These are phyloP conservation scores for Podila minutissima DNA, from an alignment of 192 early-diverging fungal species.

Conservation along the genomic window DNA sequence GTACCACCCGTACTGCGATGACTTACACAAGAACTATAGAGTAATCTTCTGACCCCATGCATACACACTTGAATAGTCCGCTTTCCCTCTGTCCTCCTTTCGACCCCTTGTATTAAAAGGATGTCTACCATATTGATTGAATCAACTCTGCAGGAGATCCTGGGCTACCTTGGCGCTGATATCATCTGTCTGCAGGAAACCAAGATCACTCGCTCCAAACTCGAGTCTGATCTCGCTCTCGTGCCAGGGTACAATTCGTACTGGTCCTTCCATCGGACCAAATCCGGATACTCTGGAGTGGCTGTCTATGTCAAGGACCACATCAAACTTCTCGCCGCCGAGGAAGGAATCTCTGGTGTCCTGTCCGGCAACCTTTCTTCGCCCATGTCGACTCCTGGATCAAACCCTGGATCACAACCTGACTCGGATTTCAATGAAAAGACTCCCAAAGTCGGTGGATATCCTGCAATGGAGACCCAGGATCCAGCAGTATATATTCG, in stretches of 20 bases:
- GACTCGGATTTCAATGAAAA: neutral
- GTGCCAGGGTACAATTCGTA: constrained; percentile 78
- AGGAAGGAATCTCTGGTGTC: constrained; percentile 76
- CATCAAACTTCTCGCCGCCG: constrained; percentile 62
- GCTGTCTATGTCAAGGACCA: constrained; percentile 69
- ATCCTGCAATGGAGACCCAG: constrained; percentile 11
- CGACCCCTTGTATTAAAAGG: too few relatives aligned
- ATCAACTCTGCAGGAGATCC: constrained; percentile 34
- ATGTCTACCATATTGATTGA: neutral
- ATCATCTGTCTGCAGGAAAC: constrained; percentile 84
- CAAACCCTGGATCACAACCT: neutral
- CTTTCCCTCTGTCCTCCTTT: constrained; percentile 18
- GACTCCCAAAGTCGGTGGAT: constrained; percentile 20
- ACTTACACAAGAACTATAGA: constrained; percentile 54
- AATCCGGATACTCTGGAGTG: constrained; percentile 76
- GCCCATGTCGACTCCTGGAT: neutral
- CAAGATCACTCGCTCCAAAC: constrained; percentile 67
- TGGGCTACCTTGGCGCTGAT: constrained; percentile 62
- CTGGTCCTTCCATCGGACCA: constrained; percentile 69
- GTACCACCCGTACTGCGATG: constrained; percentile 63
- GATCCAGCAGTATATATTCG: constrained; percentile 4
- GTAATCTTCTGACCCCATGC: constrained; percentile 28
- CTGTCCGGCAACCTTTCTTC: constrained; percentile 11
- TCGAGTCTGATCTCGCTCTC: constrained; percentile 67
- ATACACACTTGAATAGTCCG: constrained; percentile 18